Conservation (phyloP, 345 rosid species). For the Mallotus nudiflorus region DNA sequence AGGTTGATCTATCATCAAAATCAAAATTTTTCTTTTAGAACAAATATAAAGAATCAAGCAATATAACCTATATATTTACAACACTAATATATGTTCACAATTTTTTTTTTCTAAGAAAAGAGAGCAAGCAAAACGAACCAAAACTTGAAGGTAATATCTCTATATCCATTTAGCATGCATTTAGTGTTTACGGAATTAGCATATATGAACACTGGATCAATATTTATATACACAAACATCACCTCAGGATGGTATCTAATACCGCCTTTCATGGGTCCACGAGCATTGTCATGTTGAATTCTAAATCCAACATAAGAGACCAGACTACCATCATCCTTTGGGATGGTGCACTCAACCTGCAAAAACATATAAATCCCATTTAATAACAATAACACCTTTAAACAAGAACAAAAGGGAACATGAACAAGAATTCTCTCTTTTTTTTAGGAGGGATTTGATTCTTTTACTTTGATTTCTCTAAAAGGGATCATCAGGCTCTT, state of each 20-base stretch:
- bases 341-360: slow-evolving; percentile 31
- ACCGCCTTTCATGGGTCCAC: slow-evolving; percentile 35
- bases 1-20: too few species aligned
- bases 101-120: too few species aligned
- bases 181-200: too few species aligned
- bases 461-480: slow-evolving; percentile 27
- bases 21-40: too few species aligned
- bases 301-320: slow-evolving; percentile 30
- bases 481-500: slow-evolving; percentile 31
- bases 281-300: slow-evolving; percentile 33
- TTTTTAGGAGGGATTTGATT: too few species aligned
- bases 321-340: slow-evolving; percentile 31
- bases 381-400: background rate
- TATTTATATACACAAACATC: background rate
- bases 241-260: slow-evolving; percentile 33
- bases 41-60: too few species aligned
- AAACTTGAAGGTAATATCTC: too few species aligned
- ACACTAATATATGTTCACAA: background rate
- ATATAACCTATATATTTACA: too few species aligned
- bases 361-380: background rate
- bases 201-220: background rate
- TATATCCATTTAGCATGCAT: too few species aligned
- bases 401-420: too few species aligned
- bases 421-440: too few species aligned
- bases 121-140: too few species aligned